phyloP scores from a whole-genome alignment of 305 asterid genomes.

The Stenogyne calaminthoides region DNA sequence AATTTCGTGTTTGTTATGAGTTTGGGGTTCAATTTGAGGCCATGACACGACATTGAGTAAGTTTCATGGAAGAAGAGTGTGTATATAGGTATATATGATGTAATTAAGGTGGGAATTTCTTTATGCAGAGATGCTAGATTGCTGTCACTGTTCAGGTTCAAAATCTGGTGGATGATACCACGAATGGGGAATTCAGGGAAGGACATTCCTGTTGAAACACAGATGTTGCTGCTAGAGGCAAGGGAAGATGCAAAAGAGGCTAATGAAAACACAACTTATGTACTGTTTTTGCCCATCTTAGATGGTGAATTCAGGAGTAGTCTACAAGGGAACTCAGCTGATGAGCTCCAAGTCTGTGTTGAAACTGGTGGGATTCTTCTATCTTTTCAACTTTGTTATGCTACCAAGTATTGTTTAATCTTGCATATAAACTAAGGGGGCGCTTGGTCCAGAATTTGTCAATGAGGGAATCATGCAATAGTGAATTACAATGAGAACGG shows the following conservation, averaged over 20 bases:
- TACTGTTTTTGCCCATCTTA: slow-evolving; percentile 50
- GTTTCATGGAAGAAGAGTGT: not conserved
- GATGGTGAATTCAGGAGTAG: slow-evolving; percentile 61
- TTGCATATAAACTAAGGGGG: not conserved
- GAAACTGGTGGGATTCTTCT: slow-evolving; percentile 45
- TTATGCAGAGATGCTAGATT: slow-evolving; percentile 49
- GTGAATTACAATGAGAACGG: no score
- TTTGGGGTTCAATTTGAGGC: not conserved
- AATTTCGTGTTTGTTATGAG: not conserved
- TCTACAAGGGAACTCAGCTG: slow-evolving; percentile 57
- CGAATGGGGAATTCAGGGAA: slow-evolving; percentile 53
- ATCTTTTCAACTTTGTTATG: not conserved
- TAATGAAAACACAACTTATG: slow-evolving; percentile 36
- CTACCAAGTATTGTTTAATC: not conserved
- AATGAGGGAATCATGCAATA: no score
- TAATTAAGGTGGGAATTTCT: not conserved
- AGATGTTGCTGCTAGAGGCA: slow-evolving; percentile 55
- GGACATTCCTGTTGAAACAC: slow-evolving; percentile 59
- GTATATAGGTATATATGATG: not conserved
- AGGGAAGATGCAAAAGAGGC: slow-evolving; percentile 23
- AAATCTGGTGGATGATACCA: slow-evolving; percentile 67
- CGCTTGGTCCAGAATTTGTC: no score
- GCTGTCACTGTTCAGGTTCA: slow-evolving; percentile 56
- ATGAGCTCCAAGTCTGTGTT: slow-evolving; percentile 58
- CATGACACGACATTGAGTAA: not conserved